Conservation (phyloP, 1,284 basidiomycete species). For the Trametes hirsuta region DNA sequence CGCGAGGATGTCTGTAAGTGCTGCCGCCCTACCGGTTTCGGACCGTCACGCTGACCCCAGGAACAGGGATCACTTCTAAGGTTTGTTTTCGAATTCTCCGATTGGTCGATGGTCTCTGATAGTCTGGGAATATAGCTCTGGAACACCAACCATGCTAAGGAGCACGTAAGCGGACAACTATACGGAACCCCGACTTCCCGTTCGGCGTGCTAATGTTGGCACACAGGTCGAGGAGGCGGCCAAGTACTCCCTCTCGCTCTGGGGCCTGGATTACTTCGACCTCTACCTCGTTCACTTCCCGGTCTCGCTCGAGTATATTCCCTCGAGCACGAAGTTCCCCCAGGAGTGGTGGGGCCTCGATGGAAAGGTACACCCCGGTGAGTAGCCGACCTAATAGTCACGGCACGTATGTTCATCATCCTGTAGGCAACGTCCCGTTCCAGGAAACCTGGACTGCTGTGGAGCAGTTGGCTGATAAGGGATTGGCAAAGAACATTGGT, state of each 20-base stretch:
- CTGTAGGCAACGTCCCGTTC: slow-evolving; percentile 63
- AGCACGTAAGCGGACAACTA: slow-evolving; percentile 52
- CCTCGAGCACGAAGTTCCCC: slow-evolving; percentile 75
- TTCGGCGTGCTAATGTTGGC: background rate
- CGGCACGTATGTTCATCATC: background rate
- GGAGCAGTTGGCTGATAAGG: slow-evolving; percentile 74
- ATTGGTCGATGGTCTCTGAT: slow-evolving; percentile 22
- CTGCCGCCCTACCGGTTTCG: slow-evolving; percentile 6
- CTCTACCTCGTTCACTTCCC: slow-evolving; percentile 83
- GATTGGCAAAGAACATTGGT: slow-evolving; percentile 76
- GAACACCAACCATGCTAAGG: slow-evolving; percentile 80
- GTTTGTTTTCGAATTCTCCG: slow-evolving; percentile 32
- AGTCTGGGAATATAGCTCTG: slow-evolving; percentile 55
- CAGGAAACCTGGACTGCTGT: slow-evolving; percentile 78
- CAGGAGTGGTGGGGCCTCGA: slow-evolving; percentile 78
- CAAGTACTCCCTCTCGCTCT: slow-evolving; percentile 68
- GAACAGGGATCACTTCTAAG: slow-evolving; percentile 72
- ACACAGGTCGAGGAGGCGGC: slow-evolving; percentile 53
- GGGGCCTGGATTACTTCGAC: slow-evolving; percentile 84
- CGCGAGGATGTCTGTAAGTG: slow-evolving; percentile 77
- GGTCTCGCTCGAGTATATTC: slow-evolving; percentile 74
- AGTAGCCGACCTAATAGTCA: slow-evolving; percentile 23
- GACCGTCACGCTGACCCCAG: background rate
- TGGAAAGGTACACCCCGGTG: slow-evolving; percentile 60
- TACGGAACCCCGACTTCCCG: background rate